Evolutionary conservation across 1,284 basidiomycete genomes (phyloP).

Genomic region (Trichosporon sp.): DNA sequence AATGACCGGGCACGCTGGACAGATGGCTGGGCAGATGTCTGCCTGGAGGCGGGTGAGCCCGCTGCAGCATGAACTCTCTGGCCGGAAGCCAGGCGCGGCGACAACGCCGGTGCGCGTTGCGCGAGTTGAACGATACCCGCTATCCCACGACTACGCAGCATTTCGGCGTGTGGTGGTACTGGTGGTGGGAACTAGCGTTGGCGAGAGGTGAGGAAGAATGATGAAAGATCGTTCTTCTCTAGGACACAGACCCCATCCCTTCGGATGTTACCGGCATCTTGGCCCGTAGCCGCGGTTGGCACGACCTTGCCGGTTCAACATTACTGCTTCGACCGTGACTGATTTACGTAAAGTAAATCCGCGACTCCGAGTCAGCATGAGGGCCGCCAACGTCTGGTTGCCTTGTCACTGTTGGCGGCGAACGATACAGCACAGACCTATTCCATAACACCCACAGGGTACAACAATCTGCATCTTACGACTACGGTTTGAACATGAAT

Average conservation of each 20-base stretch:
- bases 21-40: too few relatives aligned
- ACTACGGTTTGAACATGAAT: slow-evolving; percentile 2
- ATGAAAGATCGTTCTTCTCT: background rate
- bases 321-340: background rate
- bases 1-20: background rate
- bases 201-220: background rate
- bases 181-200: background rate
- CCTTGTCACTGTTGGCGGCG: too few relatives aligned
- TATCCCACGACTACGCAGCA: background rate
- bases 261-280: background rate
- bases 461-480: slow-evolving; percentile 1
- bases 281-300: too few relatives aligned
- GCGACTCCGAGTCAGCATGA: too few relatives aligned
- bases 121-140: background rate
- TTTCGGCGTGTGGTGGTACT: background rate
- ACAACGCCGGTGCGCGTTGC: background rate
- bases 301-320: background rate
- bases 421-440: too few relatives aligned
- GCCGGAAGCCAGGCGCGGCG: background rate
- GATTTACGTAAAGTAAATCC: background rate
- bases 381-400: too few relatives aligned
- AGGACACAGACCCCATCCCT: background rate
- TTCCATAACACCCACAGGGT: background rate
- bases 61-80: background rate
- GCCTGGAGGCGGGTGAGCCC: background rate